These are phyloP conservation scores for Cicer yamashitae DNA, from an alignment of 306 rosid species.

Conservation along the genomic window DNA sequence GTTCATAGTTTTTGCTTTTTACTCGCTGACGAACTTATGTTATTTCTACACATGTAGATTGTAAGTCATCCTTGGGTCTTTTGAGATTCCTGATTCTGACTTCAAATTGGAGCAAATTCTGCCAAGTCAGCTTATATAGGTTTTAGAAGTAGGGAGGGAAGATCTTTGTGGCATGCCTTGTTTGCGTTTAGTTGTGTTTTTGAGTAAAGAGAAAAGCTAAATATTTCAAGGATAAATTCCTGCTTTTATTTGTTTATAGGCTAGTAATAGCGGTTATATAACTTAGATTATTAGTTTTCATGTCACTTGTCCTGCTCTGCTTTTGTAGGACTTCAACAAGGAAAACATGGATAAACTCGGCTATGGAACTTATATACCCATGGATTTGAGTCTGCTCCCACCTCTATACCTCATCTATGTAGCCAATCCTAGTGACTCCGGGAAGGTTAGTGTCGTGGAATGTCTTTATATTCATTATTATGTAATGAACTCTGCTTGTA, in stretches of 20 bases:
- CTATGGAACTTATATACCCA: too few relatives aligned
- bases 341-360: too few relatives aligned
- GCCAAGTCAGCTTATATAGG: background rate
- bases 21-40: background rate
- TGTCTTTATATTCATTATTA: too few relatives aligned
- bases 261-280: background rate
- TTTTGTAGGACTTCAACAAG: too few relatives aligned
- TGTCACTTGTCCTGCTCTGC: too few relatives aligned
- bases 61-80: slow-evolving; percentile 1
- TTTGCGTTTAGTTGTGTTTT: background rate
- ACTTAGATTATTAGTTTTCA: background rate
- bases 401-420: too few relatives aligned
- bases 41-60: background rate
- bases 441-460: too few relatives aligned
- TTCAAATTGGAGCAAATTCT: background rate
- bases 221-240: background rate
- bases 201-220: background rate
- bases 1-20: background rate
- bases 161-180: slow-evolving; percentile 5
- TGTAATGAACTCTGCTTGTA: too few relatives aligned
- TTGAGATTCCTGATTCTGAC: background rate
- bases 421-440: too few relatives aligned
- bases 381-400: too few relatives aligned
- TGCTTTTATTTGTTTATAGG: background rate
- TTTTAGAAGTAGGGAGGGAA: slow-evolving; percentile 4